phyloP scores from a whole-genome alignment of 805 yeast genomes.

The Hanseniaspora pseudoguilliermondii region DNA sequence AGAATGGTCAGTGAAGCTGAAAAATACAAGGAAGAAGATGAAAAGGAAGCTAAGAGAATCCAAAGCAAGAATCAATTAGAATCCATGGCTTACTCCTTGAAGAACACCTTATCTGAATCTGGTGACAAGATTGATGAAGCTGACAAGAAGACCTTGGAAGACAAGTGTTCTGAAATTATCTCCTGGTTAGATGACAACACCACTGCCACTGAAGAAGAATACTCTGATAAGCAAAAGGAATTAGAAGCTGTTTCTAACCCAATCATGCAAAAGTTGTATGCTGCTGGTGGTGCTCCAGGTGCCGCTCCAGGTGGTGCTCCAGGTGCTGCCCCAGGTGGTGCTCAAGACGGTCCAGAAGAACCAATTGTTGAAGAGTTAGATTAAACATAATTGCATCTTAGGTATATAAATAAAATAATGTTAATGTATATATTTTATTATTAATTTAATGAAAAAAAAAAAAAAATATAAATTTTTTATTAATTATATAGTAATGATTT shows the following conservation, averaged over 20 bases:
- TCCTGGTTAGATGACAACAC: constrained; percentile 87
- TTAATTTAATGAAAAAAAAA: background rate
- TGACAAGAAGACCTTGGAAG: constrained; percentile 61
- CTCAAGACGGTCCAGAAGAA: constrained; percentile 48
- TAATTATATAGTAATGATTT: no score
- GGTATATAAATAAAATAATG: background rate
- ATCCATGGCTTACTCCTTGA: constrained; percentile 88
- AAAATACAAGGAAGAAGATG: constrained; percentile 94
- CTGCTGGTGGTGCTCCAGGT: constrained; percentile 73
- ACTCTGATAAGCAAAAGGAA: constrained; percentile 87
- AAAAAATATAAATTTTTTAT: background rate
- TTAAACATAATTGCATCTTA: constrained; percentile 7
- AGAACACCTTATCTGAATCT: constrained; percentile 65
- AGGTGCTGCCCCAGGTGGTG: constrained; percentile 53
- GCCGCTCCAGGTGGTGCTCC: constrained; percentile 58
- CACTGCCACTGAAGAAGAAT: constrained; percentile 88
- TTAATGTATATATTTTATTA: constrained; percentile 2
- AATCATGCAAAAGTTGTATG: constrained; percentile 92
- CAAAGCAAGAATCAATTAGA: constrained; percentile 92
- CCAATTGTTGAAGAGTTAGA: constrained; percentile 64
- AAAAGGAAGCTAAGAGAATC: constrained; percentile 84
- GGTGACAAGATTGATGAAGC: constrained; percentile 67
- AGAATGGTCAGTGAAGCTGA: constrained; percentile 97
- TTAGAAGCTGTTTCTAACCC: constrained; percentile 94
- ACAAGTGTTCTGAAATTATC: constrained; percentile 75